Conservation (phyloP, 2,329 filamentous ascomycete genomes). For the Penicillium brevicompactum region DNA sequence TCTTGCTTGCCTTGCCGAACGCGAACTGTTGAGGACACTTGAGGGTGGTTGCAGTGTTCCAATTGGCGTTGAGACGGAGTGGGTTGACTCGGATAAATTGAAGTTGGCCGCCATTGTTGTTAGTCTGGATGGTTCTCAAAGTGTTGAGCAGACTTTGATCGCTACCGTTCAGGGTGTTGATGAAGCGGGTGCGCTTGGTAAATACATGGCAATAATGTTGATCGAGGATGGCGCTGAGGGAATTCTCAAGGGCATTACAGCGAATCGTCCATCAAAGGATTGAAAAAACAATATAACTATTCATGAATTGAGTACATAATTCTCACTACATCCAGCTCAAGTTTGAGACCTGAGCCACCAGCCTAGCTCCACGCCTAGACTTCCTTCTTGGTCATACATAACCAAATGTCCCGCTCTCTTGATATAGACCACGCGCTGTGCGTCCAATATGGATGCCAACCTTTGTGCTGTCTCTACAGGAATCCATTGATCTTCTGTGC, state of each 20-base stretch:
- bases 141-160: not conserved
- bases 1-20: not conserved
- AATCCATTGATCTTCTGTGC: conserved; percentile 48
- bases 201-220: not conserved
- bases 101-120: not conserved
- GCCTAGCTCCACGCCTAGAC: conserved; percentile 40
- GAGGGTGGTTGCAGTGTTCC: not conserved
- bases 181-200: not conserved
- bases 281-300: not conserved
- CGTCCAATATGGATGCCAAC: conserved; percentile 33
- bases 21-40: not conserved
- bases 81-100: not conserved
- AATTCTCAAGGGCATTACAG: not conserved
- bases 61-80: not conserved
- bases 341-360: conserved; percentile 12
- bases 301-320: not conserved
- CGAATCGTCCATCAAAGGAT: not conserved
- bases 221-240: not conserved
- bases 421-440: conserved; percentile 30
- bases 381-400: conserved; percentile 47
- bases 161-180: not conserved
- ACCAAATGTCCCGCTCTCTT: conserved; percentile 48
- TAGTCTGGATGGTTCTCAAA: not conserved
- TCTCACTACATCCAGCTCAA: not conserved
- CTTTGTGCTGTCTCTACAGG: conserved; percentile 41